Percentiles rank a stretch among this genome's conserved stretches.
Conservation (phyloP, 2,329 filamentous ascomycete genomes). For the Aureobasidium melanogenum region DNA sequence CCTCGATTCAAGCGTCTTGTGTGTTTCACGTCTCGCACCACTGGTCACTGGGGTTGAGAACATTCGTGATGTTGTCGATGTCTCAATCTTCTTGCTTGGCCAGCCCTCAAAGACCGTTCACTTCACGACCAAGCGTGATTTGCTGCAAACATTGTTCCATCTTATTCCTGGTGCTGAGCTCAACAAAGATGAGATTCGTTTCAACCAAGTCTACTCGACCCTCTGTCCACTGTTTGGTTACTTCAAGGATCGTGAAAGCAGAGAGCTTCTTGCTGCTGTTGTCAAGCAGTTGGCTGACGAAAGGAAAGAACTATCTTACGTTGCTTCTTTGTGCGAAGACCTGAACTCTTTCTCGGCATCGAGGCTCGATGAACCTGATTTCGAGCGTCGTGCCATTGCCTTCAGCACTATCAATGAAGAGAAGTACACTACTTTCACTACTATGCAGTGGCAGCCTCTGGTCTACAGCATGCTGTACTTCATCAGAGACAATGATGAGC, state of each 20-base stretch:
- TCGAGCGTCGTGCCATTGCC: constrained; percentile 68
- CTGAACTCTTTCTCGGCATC: constrained; percentile 70
- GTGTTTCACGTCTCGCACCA: constrained; percentile 65
- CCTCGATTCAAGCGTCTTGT: constrained; percentile 68
- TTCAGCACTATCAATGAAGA: constrained; percentile 64
- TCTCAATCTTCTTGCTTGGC: constrained; percentile 70
- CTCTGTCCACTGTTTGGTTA: constrained; percentile 79
- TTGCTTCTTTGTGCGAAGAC: constrained; percentile 63
- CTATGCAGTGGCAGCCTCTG: constrained; percentile 76
- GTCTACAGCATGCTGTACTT: constrained; percentile 85
- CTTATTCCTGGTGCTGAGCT: constrained; percentile 62
- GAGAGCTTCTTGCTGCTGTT: constrained; percentile 64
- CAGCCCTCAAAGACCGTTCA: constrained; percentile 79
- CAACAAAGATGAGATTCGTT: constrained; percentile 48
- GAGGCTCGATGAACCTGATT: constrained; percentile 78
- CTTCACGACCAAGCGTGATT: constrained; percentile 70
- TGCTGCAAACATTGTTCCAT: constrained; percentile 71
- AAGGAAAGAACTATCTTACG: constrained; percentile 50
- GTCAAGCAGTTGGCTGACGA: constrained; percentile 60
- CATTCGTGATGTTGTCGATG: constrained; percentile 67
- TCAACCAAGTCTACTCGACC: constrained; percentile 60
- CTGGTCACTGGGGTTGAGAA: constrained; percentile 60
- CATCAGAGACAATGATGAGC: constrained; percentile 77
- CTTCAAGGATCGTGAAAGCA: constrained; percentile 72
- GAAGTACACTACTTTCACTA: constrained; percentile 50